Evolutionary conservation across 306 rosid genomes (phyloP), one percentile per base, ranked within the genome.

Genomic region (Parietaria judaica): DNA sequence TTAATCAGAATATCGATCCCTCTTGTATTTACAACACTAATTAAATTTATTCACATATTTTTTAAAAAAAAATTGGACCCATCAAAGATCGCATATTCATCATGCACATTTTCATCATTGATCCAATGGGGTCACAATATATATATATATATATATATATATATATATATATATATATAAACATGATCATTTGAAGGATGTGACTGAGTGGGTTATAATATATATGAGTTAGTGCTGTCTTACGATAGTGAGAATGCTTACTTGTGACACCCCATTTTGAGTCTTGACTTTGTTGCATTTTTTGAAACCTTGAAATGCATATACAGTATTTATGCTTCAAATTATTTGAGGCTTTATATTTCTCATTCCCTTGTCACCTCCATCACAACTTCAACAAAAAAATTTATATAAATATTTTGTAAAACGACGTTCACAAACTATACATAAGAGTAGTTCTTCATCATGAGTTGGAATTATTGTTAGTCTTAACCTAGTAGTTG

Each of bases 191-290:
- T 60, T 44, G 61, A 61, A 71, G 11, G 60, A 60, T 14, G 61
- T 37, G 9, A 36, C 11, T 15, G 34, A 36, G 34, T 58, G 34
- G 15, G 34, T 58, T 11, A 9, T n/a, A 15, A 4, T 41, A 59
- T 41, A 59, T 14, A 41, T 47, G 31, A 23, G 34, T 7, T 69
- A 78, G 87, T 87, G 96, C 81, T 61, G 70, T 88, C 89, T 88
- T 82, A 88, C 96, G 87, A 80, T 23, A 58, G 89, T 54, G 62
- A 84, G 96, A 88, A 83, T 77, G 75, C 76, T 64, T 78, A 70
- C 87, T 84, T 78, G 96, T 82, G 92, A 64, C 71, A 59, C 80
- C 69, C 66, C 39, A 63, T 31, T 60, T 70, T 10, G 17, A n/a
- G 5, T 31, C 43, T 52, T 49, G 12, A 34, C 2, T 1, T 62